Percentiles rank a stretch among this genome's conserved stretches.
phyloP scores from a whole-genome alignment of 331 rosid genomes.

The Telfairia occidentalis region DNA sequence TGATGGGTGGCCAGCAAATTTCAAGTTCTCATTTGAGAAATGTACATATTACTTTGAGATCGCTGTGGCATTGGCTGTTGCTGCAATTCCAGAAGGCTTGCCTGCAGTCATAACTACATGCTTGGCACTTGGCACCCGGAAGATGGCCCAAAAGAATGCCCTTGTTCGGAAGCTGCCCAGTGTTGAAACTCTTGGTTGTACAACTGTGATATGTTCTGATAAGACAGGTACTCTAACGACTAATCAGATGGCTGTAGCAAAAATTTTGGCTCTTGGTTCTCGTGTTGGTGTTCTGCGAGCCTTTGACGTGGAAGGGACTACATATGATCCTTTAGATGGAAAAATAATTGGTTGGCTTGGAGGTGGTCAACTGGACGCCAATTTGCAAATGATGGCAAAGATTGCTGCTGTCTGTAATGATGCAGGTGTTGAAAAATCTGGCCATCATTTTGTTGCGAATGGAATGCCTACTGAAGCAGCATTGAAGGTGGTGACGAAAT shows the following conservation, averaged over 20 bases:
- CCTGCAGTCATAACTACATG: slow-evolving; percentile 33
- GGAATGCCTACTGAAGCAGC: slow-evolving; percentile 38
- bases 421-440: slow-evolving; percentile 27
- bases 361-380: slow-evolving; percentile 20
- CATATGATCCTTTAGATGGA: slow-evolving; percentile 28
- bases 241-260: slow-evolving; percentile 32
- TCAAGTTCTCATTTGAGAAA: slow-evolving; percentile 25
- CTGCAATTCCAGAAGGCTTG: slow-evolving; percentile 33
- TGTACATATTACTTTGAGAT: slow-evolving; percentile 35
- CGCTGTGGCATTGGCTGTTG: slow-evolving; percentile 36
- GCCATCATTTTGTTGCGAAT: slow-evolving; percentile 16
- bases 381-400: slow-evolving; percentile 27
- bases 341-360: slow-evolving; percentile 24
- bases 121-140: slow-evolving; percentile 29
- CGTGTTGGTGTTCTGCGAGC: slow-evolving; percentile 21
- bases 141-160: slow-evolving; percentile 38
- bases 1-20: slow-evolving; percentile 30
- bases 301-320: slow-evolving; percentile 30
- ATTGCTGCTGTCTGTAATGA: slow-evolving; percentile 30
- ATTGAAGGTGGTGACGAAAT: slow-evolving; percentile 19
- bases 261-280: slow-evolving; percentile 26
- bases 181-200: slow-evolving; percentile 33
- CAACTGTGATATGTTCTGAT: slow-evolving; percentile 36
- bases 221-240: slow-evolving; percentile 33
- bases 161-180: slow-evolving; percentile 37